Evolutionary conservation across 1,284 basidiomycete genomes (phyloP).

Genomic region (Ceratobasidium sp.): DNA sequence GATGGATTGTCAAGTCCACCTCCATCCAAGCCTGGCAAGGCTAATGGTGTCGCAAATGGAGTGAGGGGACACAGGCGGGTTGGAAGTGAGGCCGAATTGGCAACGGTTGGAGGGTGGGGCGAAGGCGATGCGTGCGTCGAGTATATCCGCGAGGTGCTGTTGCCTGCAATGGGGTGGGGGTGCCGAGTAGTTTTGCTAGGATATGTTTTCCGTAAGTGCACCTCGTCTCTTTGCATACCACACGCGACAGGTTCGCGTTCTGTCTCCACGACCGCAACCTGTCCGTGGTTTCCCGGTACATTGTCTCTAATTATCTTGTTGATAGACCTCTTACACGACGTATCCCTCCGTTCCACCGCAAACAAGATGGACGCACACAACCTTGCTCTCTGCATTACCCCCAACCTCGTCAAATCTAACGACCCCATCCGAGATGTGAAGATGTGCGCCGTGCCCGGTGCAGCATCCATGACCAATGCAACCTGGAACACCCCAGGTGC

Average conservation of each 20-base stretch:
- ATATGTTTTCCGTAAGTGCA: conserved; percentile 69
- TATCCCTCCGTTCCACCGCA: conserved; percentile 64
- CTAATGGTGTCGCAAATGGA: background rate
- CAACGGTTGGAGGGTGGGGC: conserved; percentile 34
- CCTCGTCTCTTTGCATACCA: background rate
- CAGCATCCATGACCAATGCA: conserved; percentile 46
- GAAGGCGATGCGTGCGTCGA: conserved; percentile 49
- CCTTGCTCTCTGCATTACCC: conserved; percentile 75
- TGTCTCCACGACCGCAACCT: too few relatives aligned
- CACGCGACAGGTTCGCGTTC: background rate
- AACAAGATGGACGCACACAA: conserved; percentile 87
- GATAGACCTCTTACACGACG: conserved; percentile 76
- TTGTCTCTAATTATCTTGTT: conserved; percentile 7
- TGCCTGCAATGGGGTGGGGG: conserved; percentile 66
- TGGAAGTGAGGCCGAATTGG: conserved; percentile 31
- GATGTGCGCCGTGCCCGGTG: conserved; percentile 69
- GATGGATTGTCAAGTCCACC: conserved; percentile 23
- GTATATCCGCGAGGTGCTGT: conserved; percentile 69
- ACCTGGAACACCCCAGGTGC: conserved; percentile 33
- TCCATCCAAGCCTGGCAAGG: background rate
- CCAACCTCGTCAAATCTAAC: conserved; percentile 74
- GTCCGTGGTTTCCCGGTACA: too few relatives aligned
- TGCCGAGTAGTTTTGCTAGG: conserved; percentile 76
- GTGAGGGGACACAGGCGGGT: conserved; percentile 26
- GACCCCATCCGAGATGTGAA: conserved; percentile 72